These are phyloP conservation scores for Sphagnurus paluster DNA, from an alignment of 1,284 basidiomycete species.

Conservation along the genomic window DNA sequence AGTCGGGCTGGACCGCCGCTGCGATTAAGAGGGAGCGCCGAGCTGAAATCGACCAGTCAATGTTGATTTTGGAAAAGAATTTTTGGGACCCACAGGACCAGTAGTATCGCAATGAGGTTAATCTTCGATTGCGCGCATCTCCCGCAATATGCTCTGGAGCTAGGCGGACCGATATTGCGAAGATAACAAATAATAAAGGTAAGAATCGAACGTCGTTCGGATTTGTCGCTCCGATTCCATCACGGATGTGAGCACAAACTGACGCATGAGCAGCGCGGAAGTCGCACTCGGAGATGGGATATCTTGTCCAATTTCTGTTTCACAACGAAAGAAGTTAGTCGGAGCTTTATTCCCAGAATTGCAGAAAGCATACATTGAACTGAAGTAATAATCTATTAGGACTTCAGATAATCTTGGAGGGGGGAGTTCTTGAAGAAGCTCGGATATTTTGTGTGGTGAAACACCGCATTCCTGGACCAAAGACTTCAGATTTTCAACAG, in stretches of 20 bases:
- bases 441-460: conserved; percentile 83
- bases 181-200: conserved; percentile 87
- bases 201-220: conserved; percentile 87
- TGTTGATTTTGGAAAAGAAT: conserved; percentile 8
- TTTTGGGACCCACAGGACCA: conserved; percentile 80
- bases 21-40: conserved; percentile 85
- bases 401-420: conserved; percentile 72
- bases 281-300: conserved; percentile 86
- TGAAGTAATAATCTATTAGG: conserved; percentile 77
- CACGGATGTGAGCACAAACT: conserved; percentile 72
- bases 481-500: conserved; percentile 77
- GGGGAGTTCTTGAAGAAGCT: conserved; percentile 87
- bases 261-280: conserved; percentile 83
- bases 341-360: conserved; percentile 7
- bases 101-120: conserved; percentile 86
- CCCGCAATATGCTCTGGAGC: conserved; percentile 85
- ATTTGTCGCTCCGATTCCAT: conserved; percentile 58
- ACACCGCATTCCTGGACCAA: conserved; percentile 90
- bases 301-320: conserved; percentile 89
- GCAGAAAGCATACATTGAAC: conserved; percentile 57
- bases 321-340: conserved; percentile 4
- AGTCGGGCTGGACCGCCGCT: conserved; percentile 89
- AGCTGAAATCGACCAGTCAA: conserved; percentile 47
- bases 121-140: conserved; percentile 69
- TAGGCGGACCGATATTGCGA: conserved; percentile 87